Conservation (phyloP, 2,329 filamentous ascomycete species). For the Sclerotinia sclerotiorum region DNA sequence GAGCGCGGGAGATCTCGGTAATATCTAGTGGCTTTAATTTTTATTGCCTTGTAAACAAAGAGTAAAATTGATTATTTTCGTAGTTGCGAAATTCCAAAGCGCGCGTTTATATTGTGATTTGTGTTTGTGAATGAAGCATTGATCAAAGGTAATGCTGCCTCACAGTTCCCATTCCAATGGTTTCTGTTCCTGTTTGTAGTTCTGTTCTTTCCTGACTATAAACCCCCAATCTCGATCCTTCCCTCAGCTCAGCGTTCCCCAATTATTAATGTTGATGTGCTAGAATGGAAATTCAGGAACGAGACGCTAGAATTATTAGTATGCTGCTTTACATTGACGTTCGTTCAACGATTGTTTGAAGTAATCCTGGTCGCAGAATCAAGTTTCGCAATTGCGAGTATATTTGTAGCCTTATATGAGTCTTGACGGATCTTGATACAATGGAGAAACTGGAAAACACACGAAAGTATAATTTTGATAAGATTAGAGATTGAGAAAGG, state of each 20-base stretch:
- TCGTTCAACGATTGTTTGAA: conserved; percentile 12
- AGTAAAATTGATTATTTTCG: conserved; percentile 19
- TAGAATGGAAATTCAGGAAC: conserved; percentile 11
- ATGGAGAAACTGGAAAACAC: neutral
- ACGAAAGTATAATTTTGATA: conserved; percentile 1
- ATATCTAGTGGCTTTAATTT: conserved; percentile 14
- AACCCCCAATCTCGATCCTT: conserved; percentile 1
- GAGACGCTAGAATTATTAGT: conserved; percentile 11
- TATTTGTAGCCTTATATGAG: neutral
- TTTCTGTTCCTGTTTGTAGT: neutral
- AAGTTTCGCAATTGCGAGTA: conserved; percentile 4
- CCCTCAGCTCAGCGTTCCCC: conserved; percentile 6
- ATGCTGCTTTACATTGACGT: conserved; percentile 4
- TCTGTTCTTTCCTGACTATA: conserved; percentile 12
- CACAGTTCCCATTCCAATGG: conserved; percentile 1
- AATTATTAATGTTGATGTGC: neutral
- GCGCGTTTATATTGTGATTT: conserved; percentile 11
- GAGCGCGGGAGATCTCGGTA: conserved; percentile 2
- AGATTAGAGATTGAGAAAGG: neutral
- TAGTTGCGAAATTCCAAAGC: conserved; percentile 19
- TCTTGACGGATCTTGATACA: neutral
- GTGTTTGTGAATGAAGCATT: conserved; percentile 6
- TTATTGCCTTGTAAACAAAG: conserved; percentile 15
- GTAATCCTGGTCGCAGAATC: neutral
- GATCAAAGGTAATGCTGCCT: neutral